Base-by-base conservation (phyloP, 805 yeast species). In the Scheffersomyces ergatensis region DNA sequence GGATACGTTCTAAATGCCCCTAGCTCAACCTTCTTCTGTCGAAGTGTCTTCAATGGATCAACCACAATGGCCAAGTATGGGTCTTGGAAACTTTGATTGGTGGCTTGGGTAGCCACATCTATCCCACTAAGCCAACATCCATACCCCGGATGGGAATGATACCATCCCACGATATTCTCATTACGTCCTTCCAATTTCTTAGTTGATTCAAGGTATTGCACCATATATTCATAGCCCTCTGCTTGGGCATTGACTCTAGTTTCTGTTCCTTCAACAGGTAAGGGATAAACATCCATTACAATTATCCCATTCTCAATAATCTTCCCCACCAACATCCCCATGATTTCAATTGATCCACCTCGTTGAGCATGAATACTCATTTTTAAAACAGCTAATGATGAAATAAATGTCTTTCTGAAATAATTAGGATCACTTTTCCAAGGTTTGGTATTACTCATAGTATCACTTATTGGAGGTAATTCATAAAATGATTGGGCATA, bases 261-360 rank as follows among this genome's bases (percentile, higher is more conserved):
- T 58, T 93, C 98, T 0, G 98, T 90, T 1, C 98, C 98, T 58
- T 87, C 92, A 1, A 92, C 97, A 0, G 98, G 98, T 29, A 93
- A 64, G 12, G 89, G 82, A 59, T 85, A 92, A 8, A 82, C 83
- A 59, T 92, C 97, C 72, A 81, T 73, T 2, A 93, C 85, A 2
- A 85, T 74, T 43, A 89, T 74, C 18, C 74, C 63, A 15, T 70
- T 63, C 5, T 68, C 70, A 12, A 77, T 65, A 8, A 85, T 76
- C 49, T 80, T 80, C 1, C 99, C 98, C 0, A 90, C 78, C 60
- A 92, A 71, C 85, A 90, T 85, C 4, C 98, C 99, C 98, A 92
- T 92, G 5, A 93, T 80, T 59, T 92, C 99, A 30, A 88, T 83
- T 8, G 84, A 67, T 0, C 96, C 96, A 4, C 97, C 97, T 1